Evolutionary conservation across 805 yeast genomes (phyloP).

Genomic region (Peterozyma toletana): DNA sequence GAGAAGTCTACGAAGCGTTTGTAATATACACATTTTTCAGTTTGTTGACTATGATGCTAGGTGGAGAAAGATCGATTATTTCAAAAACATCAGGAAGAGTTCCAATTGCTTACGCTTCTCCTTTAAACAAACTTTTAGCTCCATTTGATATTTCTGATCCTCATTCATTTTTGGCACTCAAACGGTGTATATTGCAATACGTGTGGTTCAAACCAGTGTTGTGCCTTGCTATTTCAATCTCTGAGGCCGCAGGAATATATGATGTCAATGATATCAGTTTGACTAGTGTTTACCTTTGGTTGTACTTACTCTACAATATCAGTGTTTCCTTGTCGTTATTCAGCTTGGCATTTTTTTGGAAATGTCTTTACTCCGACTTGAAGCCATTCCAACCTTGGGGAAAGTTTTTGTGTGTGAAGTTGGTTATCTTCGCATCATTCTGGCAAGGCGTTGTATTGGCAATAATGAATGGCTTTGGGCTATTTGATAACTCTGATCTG

Average conservation of each 20-base stretch:
- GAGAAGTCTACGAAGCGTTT: conserved; percentile 93
- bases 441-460: conserved; percentile 83
- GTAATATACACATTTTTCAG: conserved; percentile 91
- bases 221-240: conserved; percentile 44
- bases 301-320: conserved; percentile 64
- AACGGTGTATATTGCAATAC: conserved; percentile 84
- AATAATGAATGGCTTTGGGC: conserved; percentile 39
- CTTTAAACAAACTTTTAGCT: conserved; percentile 37
- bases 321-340: conserved; percentile 80
- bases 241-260: conserved; percentile 42
- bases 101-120: conserved; percentile 64
- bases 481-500: conserved; percentile 27
- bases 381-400: conserved; percentile 82
- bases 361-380: conserved; percentile 72
- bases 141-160: conserved; percentile 85
- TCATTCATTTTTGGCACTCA: conserved; percentile 62
- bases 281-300: conserved; percentile 51
- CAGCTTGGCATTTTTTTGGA: conserved; percentile 88
- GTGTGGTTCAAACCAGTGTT: conserved; percentile 90
- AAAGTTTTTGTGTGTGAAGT: conserved; percentile 86
- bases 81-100: conserved; percentile 61
- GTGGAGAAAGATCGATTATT: conserved; percentile 87
- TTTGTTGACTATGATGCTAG: conserved; percentile 72
- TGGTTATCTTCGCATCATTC: conserved; percentile 94
- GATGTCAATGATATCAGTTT: conserved; percentile 41